phyloP scores from a whole-genome alignment of 108 stramenopile genomes.

The Skeletonema grethae region DNA sequence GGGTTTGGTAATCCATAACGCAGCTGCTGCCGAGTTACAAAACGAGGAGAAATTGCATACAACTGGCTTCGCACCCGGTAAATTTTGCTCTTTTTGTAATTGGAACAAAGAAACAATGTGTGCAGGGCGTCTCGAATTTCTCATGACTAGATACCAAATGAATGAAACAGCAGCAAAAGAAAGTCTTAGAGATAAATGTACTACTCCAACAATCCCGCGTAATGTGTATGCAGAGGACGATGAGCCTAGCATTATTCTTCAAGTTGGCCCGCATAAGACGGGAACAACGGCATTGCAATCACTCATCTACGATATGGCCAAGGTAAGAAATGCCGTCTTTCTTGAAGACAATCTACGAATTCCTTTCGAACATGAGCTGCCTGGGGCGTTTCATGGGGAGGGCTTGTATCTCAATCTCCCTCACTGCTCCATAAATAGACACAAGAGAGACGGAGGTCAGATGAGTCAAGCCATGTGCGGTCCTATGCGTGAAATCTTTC shows the following conservation, averaged over 20 bases:
- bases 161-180: neutral
- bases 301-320: slow-evolving; percentile 9
- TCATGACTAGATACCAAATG: neutral
- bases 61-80: too few species aligned
- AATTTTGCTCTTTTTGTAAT: neutral
- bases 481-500: slow-evolving; percentile 9
- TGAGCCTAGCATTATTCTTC: slow-evolving; percentile 20
- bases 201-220: neutral
- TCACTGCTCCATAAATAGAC: slow-evolving; percentile 20
- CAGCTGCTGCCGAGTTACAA: too few species aligned
- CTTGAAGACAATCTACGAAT: slow-evolving; percentile 16
- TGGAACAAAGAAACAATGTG: neutral
- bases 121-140: neutral
- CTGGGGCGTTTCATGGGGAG: slow-evolving; percentile 6
- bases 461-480: slow-evolving; percentile 1
- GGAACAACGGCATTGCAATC: slow-evolving; percentile 30
- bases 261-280: slow-evolving; percentile 33
- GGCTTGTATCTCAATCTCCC: slow-evolving; percentile 18
- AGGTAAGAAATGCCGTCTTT: slow-evolving; percentile 5
- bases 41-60: too few species aligned
- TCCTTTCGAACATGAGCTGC: slow-evolving; percentile 10
- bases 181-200: neutral
- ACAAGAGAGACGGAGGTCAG: slow-evolving; percentile 20
- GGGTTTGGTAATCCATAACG: too few species aligned
- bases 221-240: slow-evolving; percentile 1